Percentiles rank a stretch among this genome's conserved stretches.
These are phyloP conservation scores for Saitoella complicata DNA, from an alignment of 805 yeast genomes.

Conservation along the genomic window DNA sequence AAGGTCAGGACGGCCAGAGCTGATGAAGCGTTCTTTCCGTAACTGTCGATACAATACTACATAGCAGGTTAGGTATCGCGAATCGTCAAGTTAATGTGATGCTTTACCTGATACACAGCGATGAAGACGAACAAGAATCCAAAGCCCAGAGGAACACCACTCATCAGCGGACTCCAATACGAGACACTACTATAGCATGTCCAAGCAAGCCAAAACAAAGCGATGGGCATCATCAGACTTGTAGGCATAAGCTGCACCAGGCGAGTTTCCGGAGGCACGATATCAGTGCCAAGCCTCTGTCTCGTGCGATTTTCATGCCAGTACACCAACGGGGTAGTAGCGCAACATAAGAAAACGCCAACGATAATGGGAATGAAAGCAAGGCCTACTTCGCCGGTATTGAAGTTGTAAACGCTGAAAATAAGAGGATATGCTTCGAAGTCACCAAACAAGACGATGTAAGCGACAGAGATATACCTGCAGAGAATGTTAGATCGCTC, in stretches of 20 bases:
- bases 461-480: background rate
- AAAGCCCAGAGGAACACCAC: constrained; percentile 48
- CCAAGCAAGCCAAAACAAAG: constrained; percentile 68
- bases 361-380: background rate
- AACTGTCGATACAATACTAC: constrained; percentile 57
- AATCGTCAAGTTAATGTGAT: too few relatives aligned
- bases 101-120: constrained; percentile 19
- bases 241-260: constrained; percentile 52
- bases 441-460: background rate
- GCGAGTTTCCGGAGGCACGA: constrained; percentile 45
- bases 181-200: constrained; percentile 47
- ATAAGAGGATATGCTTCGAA: background rate
- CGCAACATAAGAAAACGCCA: background rate
- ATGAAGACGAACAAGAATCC: constrained; percentile 56
- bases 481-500: background rate
- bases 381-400: background rate
- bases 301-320: background rate
- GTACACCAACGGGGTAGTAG: background rate
- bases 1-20: constrained; percentile 58
- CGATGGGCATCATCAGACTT: constrained; percentile 44
- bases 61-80: constrained; percentile 21
- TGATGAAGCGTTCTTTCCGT: constrained; percentile 54
- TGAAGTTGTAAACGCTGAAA: background rate
- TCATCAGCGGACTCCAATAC: constrained; percentile 64
- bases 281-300: background rate